Conservation (phyloP, 352 stramenopile species). For the Pythium dissotocum region DNA sequence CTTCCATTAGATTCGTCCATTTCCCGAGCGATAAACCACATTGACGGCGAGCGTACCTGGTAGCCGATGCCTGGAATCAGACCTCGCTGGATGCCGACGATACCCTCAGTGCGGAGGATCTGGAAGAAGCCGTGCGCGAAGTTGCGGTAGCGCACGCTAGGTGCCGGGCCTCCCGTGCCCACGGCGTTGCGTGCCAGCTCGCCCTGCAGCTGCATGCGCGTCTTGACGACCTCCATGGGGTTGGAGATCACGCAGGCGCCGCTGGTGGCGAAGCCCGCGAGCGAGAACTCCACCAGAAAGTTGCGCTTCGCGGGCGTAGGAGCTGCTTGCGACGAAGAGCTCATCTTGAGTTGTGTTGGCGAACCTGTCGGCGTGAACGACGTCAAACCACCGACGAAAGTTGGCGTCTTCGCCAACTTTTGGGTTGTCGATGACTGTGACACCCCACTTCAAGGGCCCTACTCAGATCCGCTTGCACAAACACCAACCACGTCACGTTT, state of each 20-base stretch:
- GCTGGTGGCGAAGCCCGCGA: slow-evolving; percentile 67
- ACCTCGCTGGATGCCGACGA: slow-evolving; percentile 79
- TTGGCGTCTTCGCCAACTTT: not conserved
- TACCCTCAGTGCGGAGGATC: slow-evolving; percentile 73
- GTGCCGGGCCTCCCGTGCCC: slow-evolving; percentile 22
- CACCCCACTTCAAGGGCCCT: slow-evolving; percentile 1
- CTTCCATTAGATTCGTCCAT: not conserved
- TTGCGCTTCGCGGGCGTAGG: slow-evolving; percentile 33
- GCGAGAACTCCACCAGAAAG: slow-evolving; percentile 70
- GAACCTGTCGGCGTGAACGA: not conserved
- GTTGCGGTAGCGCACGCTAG: slow-evolving; percentile 74
- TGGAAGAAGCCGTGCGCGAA: slow-evolving; percentile 87
- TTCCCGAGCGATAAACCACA: not conserved
- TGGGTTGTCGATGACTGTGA: not conserved
- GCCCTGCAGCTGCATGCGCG: slow-evolving; percentile 87
- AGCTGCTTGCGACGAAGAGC: not conserved
- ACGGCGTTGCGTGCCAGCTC: slow-evolving; percentile 65
- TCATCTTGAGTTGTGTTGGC: not conserved
- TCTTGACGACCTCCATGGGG: slow-evolving; percentile 91
- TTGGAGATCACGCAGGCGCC: slow-evolving; percentile 79
- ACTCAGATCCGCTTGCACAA: slow-evolving; percentile 8
- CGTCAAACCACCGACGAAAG: slow-evolving; percentile 2
- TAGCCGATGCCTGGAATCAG: slow-evolving; percentile 79
- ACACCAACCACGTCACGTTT: not conserved
- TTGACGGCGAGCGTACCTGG: slow-evolving; percentile 39